These are phyloP conservation scores for Martiniozyma asiatica DNA, from an alignment of 1,139 yeast genomes.

Conservation along the genomic window DNA sequence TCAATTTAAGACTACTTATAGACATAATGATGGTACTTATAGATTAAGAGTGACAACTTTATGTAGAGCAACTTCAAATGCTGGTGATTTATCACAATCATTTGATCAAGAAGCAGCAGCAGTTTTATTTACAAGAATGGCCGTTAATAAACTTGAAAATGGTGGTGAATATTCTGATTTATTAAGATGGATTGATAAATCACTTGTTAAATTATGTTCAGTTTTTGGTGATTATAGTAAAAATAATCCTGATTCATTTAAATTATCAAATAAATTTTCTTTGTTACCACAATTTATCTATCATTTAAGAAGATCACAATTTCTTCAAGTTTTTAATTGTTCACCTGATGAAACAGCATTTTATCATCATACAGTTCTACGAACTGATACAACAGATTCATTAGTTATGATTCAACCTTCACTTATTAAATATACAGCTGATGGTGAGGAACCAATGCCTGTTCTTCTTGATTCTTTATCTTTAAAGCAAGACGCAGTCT, in stretches of 20 bases:
- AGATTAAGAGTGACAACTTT: conserved; percentile 83
- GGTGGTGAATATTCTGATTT: conserved; percentile 43
- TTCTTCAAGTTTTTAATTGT: conserved; percentile 90
- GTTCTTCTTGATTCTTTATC: conserved; percentile 93
- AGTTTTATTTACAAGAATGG: conserved; percentile 86
- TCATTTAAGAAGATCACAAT: conserved; percentile 92
- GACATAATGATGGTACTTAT: conserved; percentile 70
- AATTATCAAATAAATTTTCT: conserved; percentile 67
- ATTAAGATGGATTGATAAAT: conserved; percentile 77
- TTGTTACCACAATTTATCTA: conserved; percentile 92
- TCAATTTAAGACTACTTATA: conserved; percentile 68
- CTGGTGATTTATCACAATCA: conserved; percentile 33
- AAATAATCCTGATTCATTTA: conserved; percentile 65
- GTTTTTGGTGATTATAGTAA: conserved; percentile 81
- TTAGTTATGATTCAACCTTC: conserved; percentile 96
- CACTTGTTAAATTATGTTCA: conserved; percentile 71
- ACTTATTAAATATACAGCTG: conserved; percentile 73
- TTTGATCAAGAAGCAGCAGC: conserved; percentile 99
- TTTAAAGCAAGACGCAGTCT: conserved; percentile 76
- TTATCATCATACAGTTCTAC: conserved; percentile 82
- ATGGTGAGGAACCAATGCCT: conserved; percentile 72
- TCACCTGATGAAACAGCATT: conserved; percentile 99
- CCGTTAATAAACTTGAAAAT: conserved; percentile 75
- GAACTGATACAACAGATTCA: conserved; percentile 90
- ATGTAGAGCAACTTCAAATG: conserved; percentile 23